A percentile compares a stretch with the other conserved stretches of the same genome.
Conservation (phyloP, 345 rosid species). For the Melaleuca quinquenervia region DNA sequence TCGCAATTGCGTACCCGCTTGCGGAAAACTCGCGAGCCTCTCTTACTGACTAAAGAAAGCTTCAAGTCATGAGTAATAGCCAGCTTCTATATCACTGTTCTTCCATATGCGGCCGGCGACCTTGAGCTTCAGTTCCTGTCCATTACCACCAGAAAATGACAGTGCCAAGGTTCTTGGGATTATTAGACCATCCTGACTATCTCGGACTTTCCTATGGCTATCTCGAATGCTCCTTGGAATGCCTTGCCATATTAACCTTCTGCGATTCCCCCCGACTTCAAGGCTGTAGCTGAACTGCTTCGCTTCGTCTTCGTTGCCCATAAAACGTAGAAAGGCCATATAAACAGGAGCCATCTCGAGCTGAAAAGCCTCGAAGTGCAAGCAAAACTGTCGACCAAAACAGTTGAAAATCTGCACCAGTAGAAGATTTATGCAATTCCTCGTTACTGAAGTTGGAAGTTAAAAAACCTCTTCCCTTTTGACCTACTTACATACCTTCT, state of each 20-base stretch:
- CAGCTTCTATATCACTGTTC: conserved; percentile 15
- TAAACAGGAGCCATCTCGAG: conserved; percentile 42
- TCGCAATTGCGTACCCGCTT: background rate
- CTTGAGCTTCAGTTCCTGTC: conserved; percentile 34
- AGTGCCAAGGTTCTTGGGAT: conserved; percentile 40
- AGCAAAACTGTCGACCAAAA: conserved; percentile 40
- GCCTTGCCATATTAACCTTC: conserved; percentile 49
- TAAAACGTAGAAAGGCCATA: conserved; percentile 54
- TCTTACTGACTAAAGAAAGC: background rate
- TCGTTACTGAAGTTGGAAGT: background rate
- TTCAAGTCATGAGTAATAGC: background rate
- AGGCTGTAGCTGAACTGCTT: conserved; percentile 40
- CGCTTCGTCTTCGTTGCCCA: conserved; percentile 43
- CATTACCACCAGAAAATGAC: conserved; percentile 44
- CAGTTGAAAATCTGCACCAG: conserved; percentile 37
- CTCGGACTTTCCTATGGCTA: conserved; percentile 43
- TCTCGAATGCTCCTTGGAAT: conserved; percentile 46
- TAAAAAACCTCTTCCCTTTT: background rate
- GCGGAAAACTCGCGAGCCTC: background rate
- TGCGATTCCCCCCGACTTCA: conserved; percentile 42
- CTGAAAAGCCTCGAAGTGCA: conserved; percentile 55
- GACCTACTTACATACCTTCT: background rate
- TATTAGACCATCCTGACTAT: conserved; percentile 45
- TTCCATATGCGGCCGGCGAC: conserved; percentile 45
- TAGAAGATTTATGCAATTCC: background rate